phyloP scores from a whole-genome alignment of 1,284 basidiomycete genomes.

The Trichosporon sp. region DNA sequence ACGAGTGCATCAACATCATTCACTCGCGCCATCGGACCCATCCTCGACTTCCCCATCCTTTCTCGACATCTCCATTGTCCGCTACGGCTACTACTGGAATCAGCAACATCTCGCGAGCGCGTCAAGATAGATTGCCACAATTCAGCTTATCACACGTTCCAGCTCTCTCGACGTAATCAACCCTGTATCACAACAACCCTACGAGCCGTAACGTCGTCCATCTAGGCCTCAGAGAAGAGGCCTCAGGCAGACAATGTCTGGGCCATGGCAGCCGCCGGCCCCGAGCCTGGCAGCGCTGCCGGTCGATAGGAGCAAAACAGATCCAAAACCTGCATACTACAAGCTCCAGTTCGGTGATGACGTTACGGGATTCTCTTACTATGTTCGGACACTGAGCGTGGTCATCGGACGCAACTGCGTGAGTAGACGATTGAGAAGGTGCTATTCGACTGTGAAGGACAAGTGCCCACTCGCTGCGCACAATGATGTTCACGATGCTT shows the following conservation, averaged over 20 bases:
- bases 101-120: neutral
- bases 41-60: neutral
- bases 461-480: neutral
- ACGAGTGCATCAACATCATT: neutral
- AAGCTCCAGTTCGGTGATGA: constrained; percentile 57
- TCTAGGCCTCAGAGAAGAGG: constrained; percentile 12
- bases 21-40: neutral
- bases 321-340: constrained; percentile 57
- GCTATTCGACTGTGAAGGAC: neutral
- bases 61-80: neutral
- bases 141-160: constrained; percentile 8
- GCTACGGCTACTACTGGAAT: neutral
- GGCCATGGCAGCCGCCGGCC: constrained; percentile 49
- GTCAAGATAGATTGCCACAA: constrained; percentile 13
- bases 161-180: neutral
- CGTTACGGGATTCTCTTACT: constrained; percentile 56
- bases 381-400: constrained; percentile 55
- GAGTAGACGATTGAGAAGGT: constrained; percentile 27
- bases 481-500: neutral
- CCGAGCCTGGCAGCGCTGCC: constrained; percentile 53
- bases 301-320: constrained; percentile 54
- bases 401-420: constrained; percentile 55
- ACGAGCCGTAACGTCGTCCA: constrained; percentile 15
- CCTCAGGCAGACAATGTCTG: constrained; percentile 24
- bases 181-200: neutral